These are phyloP conservation scores for Paulownia fortunei DNA, from an alignment of 257 asterid species.

Conservation along the genomic window DNA sequence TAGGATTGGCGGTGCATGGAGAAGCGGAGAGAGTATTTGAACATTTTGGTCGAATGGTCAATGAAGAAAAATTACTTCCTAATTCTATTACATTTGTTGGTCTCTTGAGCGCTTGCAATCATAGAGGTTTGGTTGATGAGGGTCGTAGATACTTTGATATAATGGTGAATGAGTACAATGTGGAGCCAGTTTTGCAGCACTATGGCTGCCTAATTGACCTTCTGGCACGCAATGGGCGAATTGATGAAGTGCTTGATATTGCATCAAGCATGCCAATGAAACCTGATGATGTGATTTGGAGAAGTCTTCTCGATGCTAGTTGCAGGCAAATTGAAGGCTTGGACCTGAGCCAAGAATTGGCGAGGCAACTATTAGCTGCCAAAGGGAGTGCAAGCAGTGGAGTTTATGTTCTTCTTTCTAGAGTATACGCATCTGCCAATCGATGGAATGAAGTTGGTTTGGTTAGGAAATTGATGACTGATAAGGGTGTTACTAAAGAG, in stretches of 20 bases:
- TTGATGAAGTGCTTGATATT: conserved; percentile 66
- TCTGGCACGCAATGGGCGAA: conserved; percentile 63
- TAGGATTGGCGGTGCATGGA: conserved; percentile 76
- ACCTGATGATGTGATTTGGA: conserved; percentile 84
- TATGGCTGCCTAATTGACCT: conserved; percentile 81
- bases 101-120: conserved; percentile 68
- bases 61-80: conserved; percentile 50
- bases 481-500: conserved; percentile 64
- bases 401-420: conserved; percentile 71
- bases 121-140: conserved; percentile 68
- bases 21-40: conserved; percentile 56
- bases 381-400: conserved; percentile 51
- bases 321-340: conserved; percentile 52
- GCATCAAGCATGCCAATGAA: conserved; percentile 69
- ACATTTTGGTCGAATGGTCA: conserved; percentile 56
- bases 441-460: conserved; percentile 78
- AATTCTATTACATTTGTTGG: conserved; percentile 78
- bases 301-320: conserved; percentile 77
- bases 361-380: conserved; percentile 48
- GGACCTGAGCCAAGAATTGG: conserved; percentile 67
- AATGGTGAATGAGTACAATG: conserved; percentile 51
- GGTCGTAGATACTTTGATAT: conserved; percentile 59
- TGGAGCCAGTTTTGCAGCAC: conserved; percentile 78
- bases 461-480: conserved; percentile 70
- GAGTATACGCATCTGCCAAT: conserved; percentile 71